phyloP scores from a whole-genome alignment of 192 early-diverging fungal species.

The Entomortierella beljakovae region DNA sequence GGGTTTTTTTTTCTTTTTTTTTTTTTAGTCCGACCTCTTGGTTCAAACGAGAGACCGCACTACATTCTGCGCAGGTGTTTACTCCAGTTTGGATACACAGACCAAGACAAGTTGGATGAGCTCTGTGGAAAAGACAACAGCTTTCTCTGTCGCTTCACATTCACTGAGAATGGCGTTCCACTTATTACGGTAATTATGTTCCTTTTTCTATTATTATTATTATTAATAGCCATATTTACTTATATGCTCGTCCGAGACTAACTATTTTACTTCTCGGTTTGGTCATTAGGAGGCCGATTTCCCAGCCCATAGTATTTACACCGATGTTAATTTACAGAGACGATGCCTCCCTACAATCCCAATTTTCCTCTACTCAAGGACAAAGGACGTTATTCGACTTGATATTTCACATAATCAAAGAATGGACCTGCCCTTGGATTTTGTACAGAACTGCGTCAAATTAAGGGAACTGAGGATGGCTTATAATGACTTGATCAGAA shows the following conservation, averaged over 20 bases:
- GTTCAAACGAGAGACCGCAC: conserved; percentile 77
- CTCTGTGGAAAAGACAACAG: conserved; percentile 89
- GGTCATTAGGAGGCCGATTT: conserved; percentile 55
- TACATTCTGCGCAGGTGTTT: conserved; percentile 79
- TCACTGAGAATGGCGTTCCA: conserved; percentile 58
- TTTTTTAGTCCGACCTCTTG: conserved; percentile 77
- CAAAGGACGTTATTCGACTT: conserved; percentile 78
- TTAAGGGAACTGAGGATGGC: conserved; percentile 77
- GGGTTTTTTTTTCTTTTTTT: background rate
- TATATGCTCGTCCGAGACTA: background rate
- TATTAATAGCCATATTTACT: too few relatives aligned
- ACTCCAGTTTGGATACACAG: conserved; percentile 84
- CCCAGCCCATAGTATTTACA: conserved; percentile 49
- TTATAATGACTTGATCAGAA: conserved; percentile 75
- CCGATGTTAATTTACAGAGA: conserved; percentile 78
- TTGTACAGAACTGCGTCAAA: conserved; percentile 79
- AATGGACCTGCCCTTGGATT: conserved; percentile 86
- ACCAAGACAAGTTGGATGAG: conserved; percentile 80
- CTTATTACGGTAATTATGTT: conserved; percentile 54
- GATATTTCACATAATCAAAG: conserved; percentile 86
- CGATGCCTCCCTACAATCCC: conserved; percentile 85
- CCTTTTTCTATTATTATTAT: background rate
- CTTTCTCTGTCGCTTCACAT: conserved; percentile 86
- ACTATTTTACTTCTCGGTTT: background rate
- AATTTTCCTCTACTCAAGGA: conserved; percentile 78